These are phyloP conservation scores for Lablab purpureus DNA, from an alignment of 306 rosid species.

Conservation along the genomic window DNA sequence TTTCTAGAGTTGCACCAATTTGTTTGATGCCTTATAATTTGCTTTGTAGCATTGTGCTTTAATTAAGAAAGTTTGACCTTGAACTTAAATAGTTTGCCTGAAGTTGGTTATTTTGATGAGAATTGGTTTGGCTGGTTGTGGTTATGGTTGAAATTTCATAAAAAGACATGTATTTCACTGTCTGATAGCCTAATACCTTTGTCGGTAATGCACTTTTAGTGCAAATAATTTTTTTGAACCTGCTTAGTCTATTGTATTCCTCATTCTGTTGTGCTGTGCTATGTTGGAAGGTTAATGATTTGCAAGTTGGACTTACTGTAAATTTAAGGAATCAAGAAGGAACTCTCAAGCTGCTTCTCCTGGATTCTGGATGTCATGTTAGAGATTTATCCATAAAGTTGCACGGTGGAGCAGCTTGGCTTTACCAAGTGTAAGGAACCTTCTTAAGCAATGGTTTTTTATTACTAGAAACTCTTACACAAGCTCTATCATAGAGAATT, in stretches of 20 bases:
- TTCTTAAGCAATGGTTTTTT: constrained; percentile 35
- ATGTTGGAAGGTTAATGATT: constrained; percentile 73
- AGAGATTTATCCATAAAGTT: constrained; percentile 65
- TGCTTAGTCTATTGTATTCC: constrained; percentile 15
- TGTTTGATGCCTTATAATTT: constrained; percentile 20
- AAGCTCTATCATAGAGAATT: constrained; percentile 1
- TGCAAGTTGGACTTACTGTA: constrained; percentile 70
- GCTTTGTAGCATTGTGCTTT: background rate
- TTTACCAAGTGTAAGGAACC: constrained; percentile 81
- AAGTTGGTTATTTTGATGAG: constrained; percentile 37
- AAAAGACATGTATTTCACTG: constrained; percentile 5
- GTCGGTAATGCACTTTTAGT: background rate
- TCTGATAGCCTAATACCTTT: constrained; percentile 20
- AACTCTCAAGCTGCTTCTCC: constrained; percentile 65
- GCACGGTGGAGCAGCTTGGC: constrained; percentile 94
- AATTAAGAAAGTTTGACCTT: constrained; percentile 30
- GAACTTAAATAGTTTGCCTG: background rate
- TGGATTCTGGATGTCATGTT: constrained; percentile 75
- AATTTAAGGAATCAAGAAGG: constrained; percentile 73
- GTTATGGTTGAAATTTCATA: constrained; percentile 1
- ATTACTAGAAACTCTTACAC: constrained; percentile 17
- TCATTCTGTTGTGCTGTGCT: constrained; percentile 43
- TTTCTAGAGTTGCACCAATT: background rate
- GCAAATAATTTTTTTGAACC: background rate
- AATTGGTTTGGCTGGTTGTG: constrained; percentile 24